phyloP scores from a whole-genome alignment of 2,329 filamentous ascomycete genomes.

The Teratosphaeria viscida region DNA sequence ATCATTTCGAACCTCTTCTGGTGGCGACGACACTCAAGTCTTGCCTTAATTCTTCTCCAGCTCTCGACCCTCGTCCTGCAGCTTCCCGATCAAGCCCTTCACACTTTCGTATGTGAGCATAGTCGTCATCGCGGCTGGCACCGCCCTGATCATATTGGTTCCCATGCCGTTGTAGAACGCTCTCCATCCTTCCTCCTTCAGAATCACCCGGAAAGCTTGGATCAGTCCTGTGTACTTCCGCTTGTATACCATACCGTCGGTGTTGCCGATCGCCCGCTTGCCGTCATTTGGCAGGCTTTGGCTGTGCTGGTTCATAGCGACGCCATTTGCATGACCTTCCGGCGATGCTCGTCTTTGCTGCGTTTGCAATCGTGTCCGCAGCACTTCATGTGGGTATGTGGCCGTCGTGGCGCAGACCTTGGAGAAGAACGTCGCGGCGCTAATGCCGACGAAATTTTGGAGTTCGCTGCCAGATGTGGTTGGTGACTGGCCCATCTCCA shows the following conservation, averaged over 20 bases:
- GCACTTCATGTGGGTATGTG: slow-evolving; percentile 94
- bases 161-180: slow-evolving; percentile 97
- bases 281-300: slow-evolving; percentile 24
- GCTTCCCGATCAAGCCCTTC: slow-evolving; percentile 41
- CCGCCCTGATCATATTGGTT: slow-evolving; percentile 91
- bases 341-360: slow-evolving; percentile 60
- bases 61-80: slow-evolving; percentile 43
- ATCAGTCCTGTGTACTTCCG: slow-evolving; percentile 66
- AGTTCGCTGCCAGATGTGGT: slow-evolving; percentile 38
- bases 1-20: neutral
- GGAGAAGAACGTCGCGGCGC: slow-evolving; percentile 81
- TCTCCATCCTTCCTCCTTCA: slow-evolving; percentile 85
- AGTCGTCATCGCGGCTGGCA: slow-evolving; percentile 91
- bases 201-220: slow-evolving; percentile 72
- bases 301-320: slow-evolving; percentile 33
- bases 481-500: slow-evolving; percentile 68
- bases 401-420: slow-evolving; percentile 90
- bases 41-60: slow-evolving; percentile 8
- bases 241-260: slow-evolving; percentile 44
- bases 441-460: slow-evolving; percentile 69
- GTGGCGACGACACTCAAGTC: neutral
- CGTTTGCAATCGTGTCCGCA: slow-evolving; percentile 86
- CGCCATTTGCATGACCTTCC: slow-evolving; percentile 36
- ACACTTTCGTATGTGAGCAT: slow-evolving; percentile 93
- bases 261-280: slow-evolving; percentile 27